Conservation (phyloP, 805 yeast genomes). For the Schwanniomyces vanrijiae region DNA sequence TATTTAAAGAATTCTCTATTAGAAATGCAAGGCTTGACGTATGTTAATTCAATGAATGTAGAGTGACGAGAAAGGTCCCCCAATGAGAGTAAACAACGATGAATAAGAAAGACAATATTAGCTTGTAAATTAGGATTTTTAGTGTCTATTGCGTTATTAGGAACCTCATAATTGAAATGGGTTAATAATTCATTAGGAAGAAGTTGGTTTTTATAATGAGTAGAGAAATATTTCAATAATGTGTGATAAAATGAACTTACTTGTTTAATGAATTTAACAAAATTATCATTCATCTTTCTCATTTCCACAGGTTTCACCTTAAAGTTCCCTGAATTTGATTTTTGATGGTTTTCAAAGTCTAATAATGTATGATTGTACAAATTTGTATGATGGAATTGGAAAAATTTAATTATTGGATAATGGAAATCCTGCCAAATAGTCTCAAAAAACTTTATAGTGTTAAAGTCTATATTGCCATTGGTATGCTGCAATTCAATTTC, state of each 20-base stretch:
- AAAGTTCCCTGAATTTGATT: conserved; percentile 14
- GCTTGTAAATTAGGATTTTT: conserved; percentile 22
- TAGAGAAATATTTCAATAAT: conserved; percentile 40
- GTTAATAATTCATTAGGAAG: conserved; percentile 31
- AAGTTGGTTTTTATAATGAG: conserved; percentile 35
- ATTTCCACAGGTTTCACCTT: conserved; percentile 49
- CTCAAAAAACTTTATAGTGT: conserved; percentile 38
- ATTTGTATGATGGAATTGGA: conserved; percentile 39
- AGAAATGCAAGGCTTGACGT: conserved; percentile 35
- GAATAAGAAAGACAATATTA: conserved; percentile 42
- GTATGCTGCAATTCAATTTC: conserved; percentile 3
- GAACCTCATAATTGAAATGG: conserved; percentile 22
- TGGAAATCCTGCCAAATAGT: conserved; percentile 61
- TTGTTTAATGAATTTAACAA: conserved; percentile 48
- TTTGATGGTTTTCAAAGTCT: conserved; percentile 15
- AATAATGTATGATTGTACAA: conserved; percentile 16
- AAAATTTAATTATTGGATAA: conserved; percentile 62
- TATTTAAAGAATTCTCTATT: conserved; percentile 27
- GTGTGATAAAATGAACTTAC: conserved; percentile 48
- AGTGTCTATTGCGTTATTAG: conserved; percentile 10
- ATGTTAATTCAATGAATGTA: conserved; percentile 46
- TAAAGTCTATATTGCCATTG: conserved; percentile 30
- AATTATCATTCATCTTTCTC: conserved; percentile 53
- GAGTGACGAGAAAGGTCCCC: conserved; percentile 63
- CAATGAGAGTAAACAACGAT: conserved; percentile 50